Evolutionary conservation across 305 asterid species (phyloP).

Genomic region (Fraxinus paxiana): DNA sequence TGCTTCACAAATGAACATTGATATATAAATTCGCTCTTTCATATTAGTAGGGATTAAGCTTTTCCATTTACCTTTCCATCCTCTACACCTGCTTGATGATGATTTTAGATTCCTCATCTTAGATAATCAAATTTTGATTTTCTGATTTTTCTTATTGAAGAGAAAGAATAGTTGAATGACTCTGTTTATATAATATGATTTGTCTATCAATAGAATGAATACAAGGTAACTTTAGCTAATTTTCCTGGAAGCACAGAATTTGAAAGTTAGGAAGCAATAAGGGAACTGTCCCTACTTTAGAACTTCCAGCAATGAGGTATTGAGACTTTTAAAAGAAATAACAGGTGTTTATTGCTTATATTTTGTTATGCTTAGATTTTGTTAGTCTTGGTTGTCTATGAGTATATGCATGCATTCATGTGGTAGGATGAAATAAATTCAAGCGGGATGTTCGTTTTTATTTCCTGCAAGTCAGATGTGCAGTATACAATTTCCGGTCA

Average conservation of each 20-base stretch:
- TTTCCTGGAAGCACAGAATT: background rate
- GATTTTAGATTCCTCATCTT: background rate
- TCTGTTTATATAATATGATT: background rate
- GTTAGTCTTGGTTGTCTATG: background rate
- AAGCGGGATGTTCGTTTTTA: background rate
- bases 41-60: too few species aligned
- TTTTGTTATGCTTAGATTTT: background rate
- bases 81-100: background rate
- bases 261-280: background rate
- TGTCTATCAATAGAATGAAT: background rate
- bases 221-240: background rate
- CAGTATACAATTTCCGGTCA: background rate
- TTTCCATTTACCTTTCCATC: constrained; percentile 7
- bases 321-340: background rate
- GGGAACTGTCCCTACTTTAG: background rate
- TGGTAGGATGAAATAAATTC: background rate
- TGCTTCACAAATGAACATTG: too few species aligned
- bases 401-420: background rate
- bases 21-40: too few species aligned
- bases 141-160: background rate
- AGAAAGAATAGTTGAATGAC: background rate
- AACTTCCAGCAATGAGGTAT: background rate
- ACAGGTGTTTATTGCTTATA: background rate
- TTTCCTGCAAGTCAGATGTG: background rate
- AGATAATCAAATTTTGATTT: background rate